Evolutionary conservation across 2,329 filamentous ascomycete species (phyloP).

Genomic region (Anthostomella pinea): DNA sequence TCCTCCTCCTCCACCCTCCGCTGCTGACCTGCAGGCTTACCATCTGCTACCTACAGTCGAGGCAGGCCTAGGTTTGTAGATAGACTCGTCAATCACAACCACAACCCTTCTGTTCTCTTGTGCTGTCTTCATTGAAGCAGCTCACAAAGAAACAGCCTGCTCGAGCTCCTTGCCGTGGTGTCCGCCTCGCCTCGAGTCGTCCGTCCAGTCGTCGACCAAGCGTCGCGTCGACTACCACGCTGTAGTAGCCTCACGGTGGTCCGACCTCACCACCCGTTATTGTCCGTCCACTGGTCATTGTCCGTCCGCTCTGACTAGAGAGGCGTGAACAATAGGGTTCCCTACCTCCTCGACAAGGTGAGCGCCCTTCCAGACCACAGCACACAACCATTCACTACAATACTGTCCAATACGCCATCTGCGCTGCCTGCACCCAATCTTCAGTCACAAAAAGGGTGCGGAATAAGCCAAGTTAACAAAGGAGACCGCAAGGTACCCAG

Average conservation of each 20-base stretch:
- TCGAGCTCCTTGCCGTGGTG: too few relatives aligned
- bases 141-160: not conserved
- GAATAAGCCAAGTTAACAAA: not conserved
- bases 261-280: conserved; percentile 4
- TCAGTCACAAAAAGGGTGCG: too few relatives aligned
- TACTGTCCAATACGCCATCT: too few relatives aligned
- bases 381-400: too few relatives aligned
- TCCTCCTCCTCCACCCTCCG: not conserved
- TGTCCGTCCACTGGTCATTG: too few relatives aligned
- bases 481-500: not conserved
- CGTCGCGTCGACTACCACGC: not conserved
- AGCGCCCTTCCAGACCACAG: too few relatives aligned
- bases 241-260: conserved; percentile 2
- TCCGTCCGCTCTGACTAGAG: not conserved
- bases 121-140: not conserved
- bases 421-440: too few relatives aligned
- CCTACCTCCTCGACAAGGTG: not conserved
- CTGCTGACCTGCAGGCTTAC: not conserved
- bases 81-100: conserved; percentile 5
- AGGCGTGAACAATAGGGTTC: not conserved
- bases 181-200: not conserved
- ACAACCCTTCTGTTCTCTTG: conserved; percentile 10
- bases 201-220: not conserved
- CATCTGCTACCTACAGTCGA: conserved; percentile 20
- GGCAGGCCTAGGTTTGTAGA: conserved; percentile 28